Evolutionary conservation across 2,329 filamentous ascomycete genomes (phyloP), one percentile per base, ranked within the genome.

Genomic region (Apiospora kogelbergensis): DNA sequence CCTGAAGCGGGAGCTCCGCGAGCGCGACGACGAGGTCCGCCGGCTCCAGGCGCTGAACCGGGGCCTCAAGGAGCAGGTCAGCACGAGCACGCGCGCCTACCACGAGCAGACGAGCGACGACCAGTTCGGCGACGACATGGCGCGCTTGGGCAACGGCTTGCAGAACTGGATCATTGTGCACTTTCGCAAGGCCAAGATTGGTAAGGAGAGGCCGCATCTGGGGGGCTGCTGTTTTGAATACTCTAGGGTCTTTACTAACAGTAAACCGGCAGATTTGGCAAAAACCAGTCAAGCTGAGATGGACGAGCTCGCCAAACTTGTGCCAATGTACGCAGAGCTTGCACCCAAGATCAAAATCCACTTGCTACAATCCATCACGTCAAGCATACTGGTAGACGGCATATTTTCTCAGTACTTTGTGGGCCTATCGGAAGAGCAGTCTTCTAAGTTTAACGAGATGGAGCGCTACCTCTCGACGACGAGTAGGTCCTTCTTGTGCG

Each of bases 101-200:
- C 44, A 53, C 65, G 86, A 86, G 26, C 87, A 90, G 77, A 83
- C 82, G 68, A 90, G 89, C 71, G 91, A 94, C 74, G 89, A 91
- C 77, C 88, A 89, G 13, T 87, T 93, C 75, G 86, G 83, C 2
- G 88, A 91, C 66, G 83, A 84, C 11, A 88, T 92, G 82, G 83
- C 85, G 65, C 84, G 86, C 69, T 77, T 93, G 63, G 87, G 88
- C 24, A 91, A 93, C 74, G 87, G 90, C 30, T 79, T 93, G 73
- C 90, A 93, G 80, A 93, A 93, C 74, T 94, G 91, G 91, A 87
- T 91, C 3, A 89, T 93, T 73, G 86, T 87, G 33, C 88, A 91
- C 76, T 93, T 91, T 72, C 84, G 91, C 66, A 87, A 86, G 71
- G 84, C 86, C 15, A 91, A 86, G 79, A 79, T 91, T 63, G 81